Conservation (phyloP, 1,284 basidiomycete genomes). For the Ustilago vetiveriae region DNA sequence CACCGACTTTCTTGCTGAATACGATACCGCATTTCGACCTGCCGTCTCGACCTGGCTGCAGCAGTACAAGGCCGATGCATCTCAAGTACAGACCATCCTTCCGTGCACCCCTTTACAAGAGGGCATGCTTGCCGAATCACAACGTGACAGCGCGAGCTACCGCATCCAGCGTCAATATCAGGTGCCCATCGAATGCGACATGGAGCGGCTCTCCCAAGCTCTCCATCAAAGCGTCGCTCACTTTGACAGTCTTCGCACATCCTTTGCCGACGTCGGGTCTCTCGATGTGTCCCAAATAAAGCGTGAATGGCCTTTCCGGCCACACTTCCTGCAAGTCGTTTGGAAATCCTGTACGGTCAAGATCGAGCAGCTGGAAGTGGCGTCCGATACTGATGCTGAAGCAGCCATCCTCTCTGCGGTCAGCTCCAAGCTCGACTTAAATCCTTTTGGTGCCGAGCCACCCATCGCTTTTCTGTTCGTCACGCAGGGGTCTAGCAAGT, state of each 20-base stretch:
- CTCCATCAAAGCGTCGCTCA: conserved; percentile 23
- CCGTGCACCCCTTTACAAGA: conserved; percentile 59
- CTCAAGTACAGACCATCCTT: conserved; percentile 31
- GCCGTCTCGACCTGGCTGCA: conserved; percentile 18
- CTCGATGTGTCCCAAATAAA: conserved; percentile 6
- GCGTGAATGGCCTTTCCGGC: conserved; percentile 37
- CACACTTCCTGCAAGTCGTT: conserved; percentile 43
- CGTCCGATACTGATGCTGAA: conserved; percentile 9
- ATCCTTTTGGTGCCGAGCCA: conserved; percentile 22
- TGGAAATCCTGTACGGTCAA: conserved; percentile 22
- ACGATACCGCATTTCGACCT: conserved; percentile 29
- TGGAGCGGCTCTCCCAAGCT: conserved; percentile 30
- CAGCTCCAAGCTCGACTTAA: conserved; percentile 7
- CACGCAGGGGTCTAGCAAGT: conserved; percentile 16
- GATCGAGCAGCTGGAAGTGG: conserved; percentile 16
- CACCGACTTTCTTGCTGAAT: conserved; percentile 18
- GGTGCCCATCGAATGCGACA: conserved; percentile 40
- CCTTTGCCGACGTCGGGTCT: conserved; percentile 47
- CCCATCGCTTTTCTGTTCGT: conserved; percentile 41
- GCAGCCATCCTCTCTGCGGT: conserved; percentile 7
- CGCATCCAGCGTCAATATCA: conserved; percentile 59
- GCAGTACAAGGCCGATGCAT: neutral
- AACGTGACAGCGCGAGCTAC: conserved; percentile 48
- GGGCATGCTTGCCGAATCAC: conserved; percentile 63
- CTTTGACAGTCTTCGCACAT: conserved; percentile 55